A percentile compares a stretch with the other conserved stretches of the same genome.
Conservation (phyloP, 164 flowering plant genomes). For the Magnolia sinica region DNA sequence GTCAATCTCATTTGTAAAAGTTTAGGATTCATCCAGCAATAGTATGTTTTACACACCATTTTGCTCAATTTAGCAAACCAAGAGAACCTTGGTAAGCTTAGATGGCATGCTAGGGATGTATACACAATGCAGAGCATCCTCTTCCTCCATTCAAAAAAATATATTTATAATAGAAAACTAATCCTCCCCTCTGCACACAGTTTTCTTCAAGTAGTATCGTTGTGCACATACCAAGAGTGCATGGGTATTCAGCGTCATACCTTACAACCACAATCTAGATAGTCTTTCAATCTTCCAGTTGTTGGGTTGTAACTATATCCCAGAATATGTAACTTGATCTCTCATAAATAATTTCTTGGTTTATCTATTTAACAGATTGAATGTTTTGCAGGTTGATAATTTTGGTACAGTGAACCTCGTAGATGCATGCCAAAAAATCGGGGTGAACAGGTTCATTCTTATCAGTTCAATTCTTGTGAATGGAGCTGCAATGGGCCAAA, state of each 20-base stretch:
- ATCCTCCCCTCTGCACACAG: too few species aligned
- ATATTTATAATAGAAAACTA: too few species aligned
- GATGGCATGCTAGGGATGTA: too few species aligned
- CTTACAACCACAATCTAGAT: background rate
- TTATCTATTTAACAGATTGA: background rate
- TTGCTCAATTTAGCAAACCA: too few species aligned
- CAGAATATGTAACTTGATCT: background rate
- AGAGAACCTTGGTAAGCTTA: too few species aligned
- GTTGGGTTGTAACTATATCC: background rate
- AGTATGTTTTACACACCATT: too few species aligned
- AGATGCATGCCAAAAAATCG: constrained; percentile 75
- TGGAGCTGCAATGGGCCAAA: constrained; percentile 97
- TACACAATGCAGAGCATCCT: too few species aligned
- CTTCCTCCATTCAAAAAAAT: too few species aligned
- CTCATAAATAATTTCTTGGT: background rate
- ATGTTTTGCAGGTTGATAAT: constrained; percentile 69
- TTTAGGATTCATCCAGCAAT: too few species aligned
- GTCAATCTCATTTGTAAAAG: too few species aligned
- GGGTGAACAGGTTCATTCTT: constrained; percentile 74
- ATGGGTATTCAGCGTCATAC: background rate
- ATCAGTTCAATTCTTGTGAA: constrained; percentile 89
- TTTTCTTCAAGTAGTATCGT: too few species aligned
- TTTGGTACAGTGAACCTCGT: constrained; percentile 93
- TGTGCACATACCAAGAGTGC: too few species aligned
- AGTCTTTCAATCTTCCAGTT: background rate